Base-by-base conservation (phyloP, 148 eudicot species). In the Pharnaceum exiguum region DNA sequence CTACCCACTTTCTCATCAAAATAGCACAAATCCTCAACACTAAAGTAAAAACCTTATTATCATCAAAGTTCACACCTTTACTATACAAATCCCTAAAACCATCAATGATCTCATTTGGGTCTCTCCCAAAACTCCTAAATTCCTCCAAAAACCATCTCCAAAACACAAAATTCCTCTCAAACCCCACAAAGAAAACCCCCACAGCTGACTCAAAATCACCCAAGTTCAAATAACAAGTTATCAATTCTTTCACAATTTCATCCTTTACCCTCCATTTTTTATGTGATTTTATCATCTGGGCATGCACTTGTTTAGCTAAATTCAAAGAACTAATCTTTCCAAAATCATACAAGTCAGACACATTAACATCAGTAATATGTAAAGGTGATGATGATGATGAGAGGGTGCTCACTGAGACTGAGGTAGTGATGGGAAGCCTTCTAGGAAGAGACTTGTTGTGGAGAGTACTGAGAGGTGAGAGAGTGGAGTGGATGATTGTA, bases 101-200 rank as follows among this genome's bases (percentile, higher is more conserved):
- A 71, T 66, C 72, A 73, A 84, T 77, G 71, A 84, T 78, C 50
- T 76, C 78, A 69, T 31, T 10, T 52, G 86, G 86, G 74, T 70
- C 55, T 47, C 90, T 84, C 19, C 84, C 84, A 63, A 36, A 80
- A 52, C 74, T 63, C 46, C 46, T 69, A 23, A 73, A 76, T 44
- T 84, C 78, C 57, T 73, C 71, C 10, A 78, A 29, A 39, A 81
- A 84, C 36, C 29, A 46, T 38, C 71, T 81, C 86, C 81, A 84
- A 1, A 59, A 21, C 55, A 75, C 25, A 49, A 71, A 78, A 60
- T 76, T 78, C 57, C 56, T 45, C 19, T 40, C 23, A 46, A 48
- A 66, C 29, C 60, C 78, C 62, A 69, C 22, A 63, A 78, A 66
- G 65, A 81, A 84, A 39, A 78, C 66, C 72, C 46, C 53, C 10